Base-by-base conservation (phyloP, 2,329 filamentous ascomycete genomes). In the Fusarium chaquense region DNA sequence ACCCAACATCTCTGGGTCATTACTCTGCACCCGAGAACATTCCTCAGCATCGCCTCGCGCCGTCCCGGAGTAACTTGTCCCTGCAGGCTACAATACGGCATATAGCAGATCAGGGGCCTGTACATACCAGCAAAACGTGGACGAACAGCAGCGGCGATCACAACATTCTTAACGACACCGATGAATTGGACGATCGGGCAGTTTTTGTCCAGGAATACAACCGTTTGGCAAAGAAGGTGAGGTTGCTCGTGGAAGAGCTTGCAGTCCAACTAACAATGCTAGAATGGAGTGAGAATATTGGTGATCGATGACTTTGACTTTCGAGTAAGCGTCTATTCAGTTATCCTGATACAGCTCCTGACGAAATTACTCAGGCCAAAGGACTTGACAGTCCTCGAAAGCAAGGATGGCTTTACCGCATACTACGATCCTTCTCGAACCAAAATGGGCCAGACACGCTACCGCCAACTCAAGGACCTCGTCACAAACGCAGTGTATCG, bases 141-240 rank as follows among this genome's bases (percentile, higher is more conserved):
- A 84, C 85, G 1, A 85, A 86, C 20, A 86, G 85, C 43, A 87
- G 84, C 58, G 84, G 83, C 40, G 86, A 86, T 33, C 71, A 81
- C 20, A 84, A 81, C 4, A 73, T 83, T 18, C 73, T 83, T 33
- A 83, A 81, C 22, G 85, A 88, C 55, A 78, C 78, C 6, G 86
- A 87, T 41, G 83, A 84, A 32, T 75, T 84, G 18, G 82, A 84
- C 36, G 82, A 85, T 55, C 81, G 86, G 32, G 75, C 78, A 2
- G 72, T 78, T 4, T 87, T 87, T 73, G 76, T 90, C 8, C 72
- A 83, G 10, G 86, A 89, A 69, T 91, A 90, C 76, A 91, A 91
- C 74, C 80, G 82, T 6, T 76, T 90, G 7, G 89, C 89, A 4
- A 83, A 81, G 58, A 87, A 87, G 83, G 88, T 89, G 65, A 33